Evolutionary conservation across 163 green algal species (phyloP).

Genomic region (Coccomyxa subellipsoidea): DNA sequence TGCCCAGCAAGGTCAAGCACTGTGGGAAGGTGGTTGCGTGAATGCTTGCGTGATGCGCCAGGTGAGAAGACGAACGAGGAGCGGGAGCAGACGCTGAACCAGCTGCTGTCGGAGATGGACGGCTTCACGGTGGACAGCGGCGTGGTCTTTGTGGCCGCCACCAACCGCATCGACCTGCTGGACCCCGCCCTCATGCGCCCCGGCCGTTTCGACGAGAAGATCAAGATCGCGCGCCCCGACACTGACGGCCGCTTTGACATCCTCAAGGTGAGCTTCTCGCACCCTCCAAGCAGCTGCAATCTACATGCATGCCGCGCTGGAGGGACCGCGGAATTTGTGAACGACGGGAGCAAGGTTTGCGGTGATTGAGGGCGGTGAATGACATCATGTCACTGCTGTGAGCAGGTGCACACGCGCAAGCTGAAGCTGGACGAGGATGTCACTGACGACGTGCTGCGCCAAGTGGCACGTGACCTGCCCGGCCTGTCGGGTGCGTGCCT

Average conservation of each 20-base stretch:
- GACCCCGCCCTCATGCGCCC: conserved; percentile 86
- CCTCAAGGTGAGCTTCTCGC: conserved; percentile 56
- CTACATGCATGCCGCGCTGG: neutral
- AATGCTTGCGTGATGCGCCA: conserved; percentile 12
- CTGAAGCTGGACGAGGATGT: conserved; percentile 51
- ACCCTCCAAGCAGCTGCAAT: neutral
- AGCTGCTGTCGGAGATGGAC: conserved; percentile 98
- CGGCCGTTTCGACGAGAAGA: conserved; percentile 94
- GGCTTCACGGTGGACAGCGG: conserved; percentile 90
- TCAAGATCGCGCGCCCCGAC: conserved; percentile 76
- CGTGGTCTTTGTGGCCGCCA: conserved; percentile 96
- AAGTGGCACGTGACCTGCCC: conserved; percentile 85
- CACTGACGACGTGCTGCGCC: conserved; percentile 53
- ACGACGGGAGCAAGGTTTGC: too few relatives aligned
- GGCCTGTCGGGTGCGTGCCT: conserved; percentile 63
- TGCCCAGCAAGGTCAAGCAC: neutral
- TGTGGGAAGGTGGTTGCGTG: neutral
- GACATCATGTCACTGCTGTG: neutral
- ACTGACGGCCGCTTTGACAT: conserved; percentile 77
- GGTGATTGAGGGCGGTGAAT: neutral
- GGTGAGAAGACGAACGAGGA: conserved; percentile 78
- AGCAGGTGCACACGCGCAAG: conserved; percentile 39
- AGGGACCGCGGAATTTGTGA: neutral
- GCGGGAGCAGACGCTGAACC: conserved; percentile 96
- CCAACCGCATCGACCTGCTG: conserved; percentile 90